Percentiles rank a stretch among this genome's conserved stretches.
Conservation (phyloP, 2,329 filamentous ascomycete genomes). For the Colletotrichum filicis region DNA sequence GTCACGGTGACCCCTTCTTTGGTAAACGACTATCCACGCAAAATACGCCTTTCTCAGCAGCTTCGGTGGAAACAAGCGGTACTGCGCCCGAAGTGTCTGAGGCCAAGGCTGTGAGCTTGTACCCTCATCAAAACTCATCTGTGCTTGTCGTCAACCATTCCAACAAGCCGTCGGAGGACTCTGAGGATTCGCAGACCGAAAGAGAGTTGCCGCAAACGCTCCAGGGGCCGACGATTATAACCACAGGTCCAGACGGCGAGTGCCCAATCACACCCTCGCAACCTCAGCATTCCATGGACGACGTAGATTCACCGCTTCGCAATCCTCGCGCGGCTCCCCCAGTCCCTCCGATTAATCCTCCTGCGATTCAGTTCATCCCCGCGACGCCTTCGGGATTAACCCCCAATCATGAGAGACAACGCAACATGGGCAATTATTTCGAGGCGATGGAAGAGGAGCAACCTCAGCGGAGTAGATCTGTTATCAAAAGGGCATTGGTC, state of each 20-base stretch:
- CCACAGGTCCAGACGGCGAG: slow-evolving; percentile 50
- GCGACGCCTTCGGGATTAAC: slow-evolving; percentile 71
- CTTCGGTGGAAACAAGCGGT: slow-evolving; percentile 69
- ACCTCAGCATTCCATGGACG: slow-evolving; percentile 58
- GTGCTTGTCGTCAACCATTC: slow-evolving; percentile 70
- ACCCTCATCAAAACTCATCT: slow-evolving; percentile 73
- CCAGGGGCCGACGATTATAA: slow-evolving; percentile 49
- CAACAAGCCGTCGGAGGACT: slow-evolving; percentile 59
- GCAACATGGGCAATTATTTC: slow-evolving; percentile 64
- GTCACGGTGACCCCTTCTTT: slow-evolving; percentile 64
- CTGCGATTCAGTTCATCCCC: slow-evolving; percentile 69
- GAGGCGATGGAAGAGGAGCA: slow-evolving; percentile 56
- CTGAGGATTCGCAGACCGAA: slow-evolving; percentile 47
- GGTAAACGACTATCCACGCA: slow-evolving; percentile 64
- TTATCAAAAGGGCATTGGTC: slow-evolving; percentile 65
- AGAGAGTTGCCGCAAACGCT: slow-evolving; percentile 39
- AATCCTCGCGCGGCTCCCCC: slow-evolving; percentile 69
- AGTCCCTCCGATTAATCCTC: slow-evolving; percentile 58
- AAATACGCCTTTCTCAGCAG: slow-evolving; percentile 71
- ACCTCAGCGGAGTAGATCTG: slow-evolving; percentile 58
- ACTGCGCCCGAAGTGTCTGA: slow-evolving; percentile 73
- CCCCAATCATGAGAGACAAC: slow-evolving; percentile 62
- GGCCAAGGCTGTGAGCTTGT: slow-evolving; percentile 70
- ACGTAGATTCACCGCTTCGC: slow-evolving; percentile 70
- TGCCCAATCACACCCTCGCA: slow-evolving; percentile 64